phyloP scores from a whole-genome alignment of 148 eudicot genomes.

The Arctostaphylos glauca region DNA sequence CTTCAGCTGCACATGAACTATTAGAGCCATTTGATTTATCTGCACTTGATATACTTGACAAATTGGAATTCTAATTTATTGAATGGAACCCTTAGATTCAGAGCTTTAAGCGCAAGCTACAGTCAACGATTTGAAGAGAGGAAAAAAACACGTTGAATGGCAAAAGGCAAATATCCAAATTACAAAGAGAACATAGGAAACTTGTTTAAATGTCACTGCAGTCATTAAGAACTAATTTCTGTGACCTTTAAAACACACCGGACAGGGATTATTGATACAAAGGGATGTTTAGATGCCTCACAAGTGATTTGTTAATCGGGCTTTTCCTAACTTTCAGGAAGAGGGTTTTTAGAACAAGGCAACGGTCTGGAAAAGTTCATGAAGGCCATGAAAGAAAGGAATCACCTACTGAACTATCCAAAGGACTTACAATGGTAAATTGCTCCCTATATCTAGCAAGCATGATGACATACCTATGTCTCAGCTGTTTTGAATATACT shows the following conservation, averaged over 20 bases:
- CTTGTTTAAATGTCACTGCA: not conserved
- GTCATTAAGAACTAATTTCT: not conserved
- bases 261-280: not conserved
- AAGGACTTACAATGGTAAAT: constrained; percentile 26
- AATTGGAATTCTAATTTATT: not conserved
- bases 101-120: not conserved
- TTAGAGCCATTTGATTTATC: not conserved
- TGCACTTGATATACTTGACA: not conserved
- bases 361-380: constrained; percentile 16
- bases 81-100: not conserved
- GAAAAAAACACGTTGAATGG: not conserved
- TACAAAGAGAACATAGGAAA: not conserved
- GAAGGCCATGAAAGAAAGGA: constrained; percentile 31
- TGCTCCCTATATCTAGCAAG: not conserved
- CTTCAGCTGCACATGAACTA: not conserved
- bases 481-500: no score
- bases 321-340: constrained; percentile 13
- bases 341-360: constrained; percentile 17
- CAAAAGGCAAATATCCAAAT: not conserved
- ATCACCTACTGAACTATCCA: constrained; percentile 22
- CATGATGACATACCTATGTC: not conserved
- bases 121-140: not conserved
- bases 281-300: not conserved
- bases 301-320: not conserved
- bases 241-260: no score